Base-by-base conservation (phyloP, 2,329 filamentous ascomycete species). In the Beauveria brongniartii region DNA sequence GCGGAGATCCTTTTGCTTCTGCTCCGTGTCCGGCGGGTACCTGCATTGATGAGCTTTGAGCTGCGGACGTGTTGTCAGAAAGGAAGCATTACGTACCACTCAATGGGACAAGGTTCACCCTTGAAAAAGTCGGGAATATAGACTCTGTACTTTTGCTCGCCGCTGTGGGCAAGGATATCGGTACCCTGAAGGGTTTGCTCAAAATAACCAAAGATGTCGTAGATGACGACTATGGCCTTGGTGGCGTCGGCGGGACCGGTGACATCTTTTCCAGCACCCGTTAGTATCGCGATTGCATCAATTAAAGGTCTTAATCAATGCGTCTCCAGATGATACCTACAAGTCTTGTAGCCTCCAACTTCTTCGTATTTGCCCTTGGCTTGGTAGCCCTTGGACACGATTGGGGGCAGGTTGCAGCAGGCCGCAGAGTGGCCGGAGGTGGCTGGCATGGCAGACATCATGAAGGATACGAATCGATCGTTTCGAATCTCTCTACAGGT, bases 41-140 rank as follows among this genome's bases (percentile, higher is more conserved):
- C 80, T 81, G 41, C 12, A 24, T 5, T 20, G 12, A 34, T 61
- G n/a, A 61, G 59, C 14, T 48, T 47, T 8, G 20, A 1, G 8
- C 26, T 43, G 34, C 2, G 12, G 14, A 4, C 40, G 2, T 26
- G 20, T 61, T 50, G 47, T 18, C 3, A 7, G 2, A 40, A 55
- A 28, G 16, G 46, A 3, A 37, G 8, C 10, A 6, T 26, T 6
- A 66, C 68, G 67, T 65, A 73, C 82, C 81, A 74, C 69, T 77
- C 77, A 71, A 85, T 80, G 55, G 77, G 74, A 68, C 75, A 76
- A 2, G 90, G 88, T 65, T 83, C 80, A 71, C 90, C 92, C 63
- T 89, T 82, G 78, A 96, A 96, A 81, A 90, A 93, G 76, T 97
- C 92, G 30, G 92, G 92, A 65, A 97, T 92, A 75, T 92, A 92